Conservation (phyloP, 352 stramenopile genomes). For the Hyaloperonospora brassicae region DNA sequence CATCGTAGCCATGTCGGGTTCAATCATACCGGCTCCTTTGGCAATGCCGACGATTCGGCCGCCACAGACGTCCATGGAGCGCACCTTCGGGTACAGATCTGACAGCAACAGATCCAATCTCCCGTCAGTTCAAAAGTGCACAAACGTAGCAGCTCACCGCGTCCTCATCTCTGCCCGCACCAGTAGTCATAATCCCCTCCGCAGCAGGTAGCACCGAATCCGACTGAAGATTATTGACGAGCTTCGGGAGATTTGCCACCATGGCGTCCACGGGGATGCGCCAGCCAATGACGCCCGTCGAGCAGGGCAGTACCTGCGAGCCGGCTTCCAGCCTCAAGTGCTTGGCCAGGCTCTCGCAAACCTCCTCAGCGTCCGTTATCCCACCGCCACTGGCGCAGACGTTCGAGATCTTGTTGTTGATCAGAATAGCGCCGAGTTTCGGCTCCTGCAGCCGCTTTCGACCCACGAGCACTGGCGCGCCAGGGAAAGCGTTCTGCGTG, state of each 20-base stretch:
- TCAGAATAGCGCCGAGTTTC: conserved; percentile 91
- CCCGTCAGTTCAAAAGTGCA: background rate
- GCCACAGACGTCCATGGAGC: conserved; percentile 70
- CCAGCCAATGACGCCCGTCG: conserved; percentile 98
- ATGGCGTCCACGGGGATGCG: conserved; percentile 92
- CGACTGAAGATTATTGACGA: conserved; percentile 87
- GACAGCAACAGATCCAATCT: background rate
- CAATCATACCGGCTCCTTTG: conserved; percentile 98
- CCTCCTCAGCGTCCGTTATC: conserved; percentile 87
- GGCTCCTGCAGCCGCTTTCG: conserved; percentile 83
- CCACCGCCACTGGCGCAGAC: conserved; percentile 92
- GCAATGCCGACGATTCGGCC: conserved; percentile 94
- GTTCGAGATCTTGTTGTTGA: conserved; percentile 99
- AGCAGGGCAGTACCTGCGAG: conserved; percentile 89
- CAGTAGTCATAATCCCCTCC: conserved; percentile 96
- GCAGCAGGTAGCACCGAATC: conserved; percentile 89
- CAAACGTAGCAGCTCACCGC: background rate
- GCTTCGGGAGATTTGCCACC: conserved; percentile 61
- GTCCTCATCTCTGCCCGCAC: conserved; percentile 12
- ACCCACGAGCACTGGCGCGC: conserved; percentile 86
- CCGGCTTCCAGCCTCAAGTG: conserved; percentile 79
- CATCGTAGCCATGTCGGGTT: conserved; percentile 95
- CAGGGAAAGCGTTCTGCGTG: conserved; percentile 87
- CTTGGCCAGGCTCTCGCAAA: conserved; percentile 90
- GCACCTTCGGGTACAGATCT: conserved; percentile 88